Evolutionary conservation across 1,284 basidiomycete species (phyloP), one percentile per base, ranked within the genome.

Genomic region (Ustilago shanxiensis): DNA sequence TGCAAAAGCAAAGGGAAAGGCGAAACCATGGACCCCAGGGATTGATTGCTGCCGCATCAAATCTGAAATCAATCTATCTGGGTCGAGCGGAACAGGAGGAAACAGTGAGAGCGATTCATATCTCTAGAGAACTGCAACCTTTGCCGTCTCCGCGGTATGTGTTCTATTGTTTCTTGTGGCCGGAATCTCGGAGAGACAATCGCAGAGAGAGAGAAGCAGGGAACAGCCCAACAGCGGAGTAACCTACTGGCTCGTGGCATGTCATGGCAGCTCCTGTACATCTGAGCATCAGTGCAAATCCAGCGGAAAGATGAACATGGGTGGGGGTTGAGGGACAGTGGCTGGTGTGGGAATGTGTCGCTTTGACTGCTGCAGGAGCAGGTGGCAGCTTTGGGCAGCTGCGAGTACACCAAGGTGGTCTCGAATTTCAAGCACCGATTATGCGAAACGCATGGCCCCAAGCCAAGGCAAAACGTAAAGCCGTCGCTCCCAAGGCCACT

Each of bases 341-440:
- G 20, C 20, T 39, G 28, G 28, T 31, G 18, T 31, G 35, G 52
- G 18, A 26, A 35, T 14, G 11, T 54, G 52, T 54, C 52, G 47
- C 47, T 49, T 49, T 49, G 47, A 26, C 47, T 54, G 24, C 35
- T 59, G 45, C 57, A 59, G 28, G 31, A 50, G 35, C 47, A 50
- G 29, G 2, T 37, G 39, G 55, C 41, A 33, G 22, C 24, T 3
- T 37, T 37, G 8, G 35, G 35, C 14, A 37, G 35, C 35, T 37
- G 35, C 9, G 29, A 51, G 54, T 7, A 28, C 24, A 41, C 11
- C 16, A 45, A 45, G 44, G 44, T 45, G 44, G 44, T 45, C 44
- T 45, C 44, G 44, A 45, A 55, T 45, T 69, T 64, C 60, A 64
- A 60, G 47, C 57, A 41, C 67, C 61, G 67, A 64, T 62, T 68